Percentiles rank a stretch among this genome's conserved stretches.
Evolutionary conservation across 225 moss, liverwort and hornwort genomes (phyloP).

Genomic region (Physcomitrellopsis africana): DNA sequence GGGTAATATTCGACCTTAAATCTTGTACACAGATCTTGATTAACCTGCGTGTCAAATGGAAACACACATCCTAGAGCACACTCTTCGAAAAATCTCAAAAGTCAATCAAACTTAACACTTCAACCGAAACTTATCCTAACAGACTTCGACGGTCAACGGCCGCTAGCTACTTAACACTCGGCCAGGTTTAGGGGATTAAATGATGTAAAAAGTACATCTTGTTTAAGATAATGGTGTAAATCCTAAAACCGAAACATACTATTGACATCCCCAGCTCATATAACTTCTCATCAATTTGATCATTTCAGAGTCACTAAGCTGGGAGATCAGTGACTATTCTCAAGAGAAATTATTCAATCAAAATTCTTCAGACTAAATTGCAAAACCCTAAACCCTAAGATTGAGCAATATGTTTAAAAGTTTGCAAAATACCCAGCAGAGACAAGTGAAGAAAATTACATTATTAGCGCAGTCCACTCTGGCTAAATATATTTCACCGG

Average conservation of each 20-base stretch:
- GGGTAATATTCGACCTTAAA: slow-evolving; percentile 74
- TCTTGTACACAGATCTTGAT: slow-evolving; percentile 71
- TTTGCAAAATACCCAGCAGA: not conserved
- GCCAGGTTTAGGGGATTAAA: not conserved
- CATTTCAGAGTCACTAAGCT: not conserved
- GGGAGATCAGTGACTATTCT: not conserved
- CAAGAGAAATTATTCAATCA: not conserved
- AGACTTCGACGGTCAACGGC: not conserved
- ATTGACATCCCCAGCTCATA: not conserved
- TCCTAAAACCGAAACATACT: not conserved
- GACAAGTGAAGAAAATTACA: slow-evolving; percentile 35
- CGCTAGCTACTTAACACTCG: not conserved
- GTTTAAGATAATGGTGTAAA: not conserved
- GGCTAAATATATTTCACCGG: slow-evolving; percentile 59
- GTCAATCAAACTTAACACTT: not conserved
- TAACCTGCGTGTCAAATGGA: slow-evolving; percentile 67
- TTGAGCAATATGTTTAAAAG: not conserved
- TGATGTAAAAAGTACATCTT: not conserved
- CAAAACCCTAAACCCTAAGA: no score
- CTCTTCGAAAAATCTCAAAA: not conserved
- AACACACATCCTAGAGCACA: slow-evolving; percentile 24
- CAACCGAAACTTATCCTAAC: no score
- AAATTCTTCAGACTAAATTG: not conserved
- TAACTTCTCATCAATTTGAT: slow-evolving; percentile 3
- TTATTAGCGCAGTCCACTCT: slow-evolving; percentile 65